A percentile compares a stretch with the other conserved stretches of the same genome.
phyloP scores from a whole-genome alignment of 192 early-diverging fungal species.

The Borealophlyctis nickersoniae region DNA sequence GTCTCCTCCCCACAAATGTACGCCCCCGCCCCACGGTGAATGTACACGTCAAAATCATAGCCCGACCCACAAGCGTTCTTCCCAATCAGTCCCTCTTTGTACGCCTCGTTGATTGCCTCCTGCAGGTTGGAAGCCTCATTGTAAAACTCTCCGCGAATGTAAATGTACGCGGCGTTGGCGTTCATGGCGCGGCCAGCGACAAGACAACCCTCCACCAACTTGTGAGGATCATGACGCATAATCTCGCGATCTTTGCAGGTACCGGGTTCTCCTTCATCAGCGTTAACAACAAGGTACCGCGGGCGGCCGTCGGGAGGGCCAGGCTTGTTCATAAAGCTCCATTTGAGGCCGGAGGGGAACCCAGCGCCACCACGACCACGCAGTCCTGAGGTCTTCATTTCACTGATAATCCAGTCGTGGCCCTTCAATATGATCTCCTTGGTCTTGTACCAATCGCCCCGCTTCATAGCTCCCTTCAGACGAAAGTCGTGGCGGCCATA shows the following conservation, averaged over 20 bases:
- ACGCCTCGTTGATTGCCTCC: slow-evolving; percentile 94
- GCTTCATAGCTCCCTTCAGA: slow-evolving; percentile 85
- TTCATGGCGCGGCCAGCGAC: slow-evolving; percentile 95
- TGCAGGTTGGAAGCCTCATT: slow-evolving; percentile 92
- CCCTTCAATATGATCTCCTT: slow-evolving; percentile 97
- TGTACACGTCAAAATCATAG: slow-evolving; percentile 96
- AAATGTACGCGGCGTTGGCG: slow-evolving; percentile 96
- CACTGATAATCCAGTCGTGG: slow-evolving; percentile 94
- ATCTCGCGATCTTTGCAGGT: slow-evolving; percentile 99
- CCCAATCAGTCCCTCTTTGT: slow-evolving; percentile 96
- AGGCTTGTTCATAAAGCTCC: slow-evolving; percentile 99
- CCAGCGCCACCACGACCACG: slow-evolving; percentile 93
- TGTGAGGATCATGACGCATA: slow-evolving; percentile 88
- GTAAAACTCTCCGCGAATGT: slow-evolving; percentile 96
- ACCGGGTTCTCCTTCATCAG: slow-evolving; percentile 97
- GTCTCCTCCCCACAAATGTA: slow-evolving; percentile 98
- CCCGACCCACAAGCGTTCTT: slow-evolving; percentile 97
- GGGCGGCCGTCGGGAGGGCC: slow-evolving; percentile 61
- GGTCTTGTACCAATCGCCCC: slow-evolving; percentile 99
- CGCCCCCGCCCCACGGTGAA: slow-evolving; percentile 96
- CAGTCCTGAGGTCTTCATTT: slow-evolving; percentile 93
- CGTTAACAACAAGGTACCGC: slow-evolving; percentile 94
- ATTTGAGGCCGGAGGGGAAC: slow-evolving; percentile 96
- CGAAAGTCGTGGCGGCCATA: slow-evolving; percentile 90
- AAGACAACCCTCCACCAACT: slow-evolving; percentile 95